These are phyloP conservation scores for Aspergillus heteromorphus DNA, from an alignment of 495 filamentous ascomycete genomes.

Conservation along the genomic window DNA sequence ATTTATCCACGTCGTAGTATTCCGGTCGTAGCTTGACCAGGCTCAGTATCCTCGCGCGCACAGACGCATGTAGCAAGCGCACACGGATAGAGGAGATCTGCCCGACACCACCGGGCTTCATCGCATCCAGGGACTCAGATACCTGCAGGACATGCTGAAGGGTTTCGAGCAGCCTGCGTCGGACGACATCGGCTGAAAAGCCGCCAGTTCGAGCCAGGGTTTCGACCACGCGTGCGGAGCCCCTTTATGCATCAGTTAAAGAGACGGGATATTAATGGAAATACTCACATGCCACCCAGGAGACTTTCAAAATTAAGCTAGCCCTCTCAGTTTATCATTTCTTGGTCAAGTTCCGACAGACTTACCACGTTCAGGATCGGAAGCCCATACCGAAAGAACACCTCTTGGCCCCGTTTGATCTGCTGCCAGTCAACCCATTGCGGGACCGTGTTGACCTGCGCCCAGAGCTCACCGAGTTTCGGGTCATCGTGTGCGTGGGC, in stretches of 20 bases:
- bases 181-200: constrained; percentile 64
- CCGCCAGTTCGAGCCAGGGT: constrained; percentile 74
- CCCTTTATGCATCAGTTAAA: constrained; percentile 28
- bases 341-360: background rate
- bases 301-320: constrained; percentile 38
- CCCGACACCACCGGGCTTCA: constrained; percentile 64
- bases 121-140: constrained; percentile 56
- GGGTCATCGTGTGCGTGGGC: constrained; percentile 53
- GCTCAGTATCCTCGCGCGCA: constrained; percentile 59
- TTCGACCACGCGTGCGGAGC: constrained; percentile 60
- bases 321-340: background rate
- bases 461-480: constrained; percentile 58
- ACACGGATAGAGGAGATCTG: constrained; percentile 66
- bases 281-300: constrained; percentile 35
- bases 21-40: constrained; percentile 48
- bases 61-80: constrained; percentile 66
- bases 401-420: constrained; percentile 55
- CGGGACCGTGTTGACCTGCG: constrained; percentile 62
- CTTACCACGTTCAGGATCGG: constrained; percentile 49
- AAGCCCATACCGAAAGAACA: constrained; percentile 69
- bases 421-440: constrained; percentile 81
- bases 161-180: constrained; percentile 67
- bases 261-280: background rate
- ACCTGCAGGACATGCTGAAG: constrained; percentile 72
- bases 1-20: constrained; percentile 57